These are phyloP conservation scores for Rhynchosporium graminicola DNA, from an alignment of 2,329 filamentous ascomycete genomes.

Conservation along the genomic window DNA sequence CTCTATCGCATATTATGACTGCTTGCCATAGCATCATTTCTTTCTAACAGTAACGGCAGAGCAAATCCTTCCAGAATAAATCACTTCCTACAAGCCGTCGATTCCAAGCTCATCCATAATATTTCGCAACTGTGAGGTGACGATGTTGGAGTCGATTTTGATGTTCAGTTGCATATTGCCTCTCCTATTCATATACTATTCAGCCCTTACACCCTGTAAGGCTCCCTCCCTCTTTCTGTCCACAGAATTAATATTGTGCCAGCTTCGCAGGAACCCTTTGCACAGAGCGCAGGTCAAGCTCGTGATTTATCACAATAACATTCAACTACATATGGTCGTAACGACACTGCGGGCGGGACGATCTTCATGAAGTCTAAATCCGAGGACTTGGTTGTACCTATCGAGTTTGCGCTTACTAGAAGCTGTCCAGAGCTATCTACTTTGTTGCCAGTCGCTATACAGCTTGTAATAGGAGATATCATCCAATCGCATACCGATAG, in stretches of 20 bases:
- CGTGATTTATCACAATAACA: not conserved
- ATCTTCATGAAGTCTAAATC: conserved; percentile 2
- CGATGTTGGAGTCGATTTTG: not conserved
- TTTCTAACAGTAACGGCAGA: not conserved
- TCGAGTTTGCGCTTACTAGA: not conserved
- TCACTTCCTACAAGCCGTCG: not conserved
- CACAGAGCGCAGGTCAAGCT: not conserved
- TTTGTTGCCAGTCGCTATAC: not conserved
- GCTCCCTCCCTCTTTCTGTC: not conserved
- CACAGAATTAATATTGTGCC: not conserved
- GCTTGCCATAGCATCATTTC: not conserved
- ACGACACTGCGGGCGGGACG: not conserved
- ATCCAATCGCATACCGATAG: not conserved
- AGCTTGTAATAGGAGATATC: not conserved
- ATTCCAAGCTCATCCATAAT: not conserved
- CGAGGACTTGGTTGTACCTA: not conserved
- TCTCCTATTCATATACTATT: not conserved
- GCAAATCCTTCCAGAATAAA: not conserved
- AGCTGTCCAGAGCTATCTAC: not conserved
- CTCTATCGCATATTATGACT: not conserved
- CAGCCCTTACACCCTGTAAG: not conserved
- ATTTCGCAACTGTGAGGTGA: not conserved
- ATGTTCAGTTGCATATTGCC: not conserved
- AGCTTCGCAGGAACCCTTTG: not conserved
- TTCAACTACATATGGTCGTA: not conserved